Evolutionary conservation across 345 rosid species (phyloP).

Genomic region (Hibiscus tridactylites): DNA sequence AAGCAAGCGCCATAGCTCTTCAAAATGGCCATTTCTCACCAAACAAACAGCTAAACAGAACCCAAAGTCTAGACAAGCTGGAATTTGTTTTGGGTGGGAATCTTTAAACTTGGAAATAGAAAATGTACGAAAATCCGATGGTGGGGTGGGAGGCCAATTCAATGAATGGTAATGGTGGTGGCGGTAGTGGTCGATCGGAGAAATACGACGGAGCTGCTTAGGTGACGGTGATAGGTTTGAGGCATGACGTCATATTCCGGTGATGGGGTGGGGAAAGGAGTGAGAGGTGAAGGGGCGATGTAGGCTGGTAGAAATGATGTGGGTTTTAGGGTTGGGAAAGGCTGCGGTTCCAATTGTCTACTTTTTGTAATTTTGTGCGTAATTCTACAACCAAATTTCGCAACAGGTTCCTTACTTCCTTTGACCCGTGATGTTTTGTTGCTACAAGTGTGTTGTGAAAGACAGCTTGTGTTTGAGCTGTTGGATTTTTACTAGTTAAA

Average conservation of each 20-base stretch:
- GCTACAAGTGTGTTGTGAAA: too few species aligned
- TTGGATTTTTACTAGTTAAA: too few species aligned
- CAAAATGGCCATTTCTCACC: slow-evolving; percentile 31
- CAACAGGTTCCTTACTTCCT: too few species aligned
- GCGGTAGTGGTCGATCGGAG: slow-evolving; percentile 7
- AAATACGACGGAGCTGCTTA: background rate
- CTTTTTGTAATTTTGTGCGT: background rate
- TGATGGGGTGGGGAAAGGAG: background rate
- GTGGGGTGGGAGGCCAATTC: background rate
- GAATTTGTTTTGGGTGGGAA: background rate
- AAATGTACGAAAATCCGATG: background rate
- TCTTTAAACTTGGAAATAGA: background rate
- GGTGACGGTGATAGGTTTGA: background rate
- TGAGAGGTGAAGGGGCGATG: background rate
- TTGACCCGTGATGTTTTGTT: too few species aligned
- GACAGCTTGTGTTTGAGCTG: too few species aligned
- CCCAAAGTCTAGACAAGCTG: background rate
- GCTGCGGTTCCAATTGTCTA: background rate
- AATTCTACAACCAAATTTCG: background rate
- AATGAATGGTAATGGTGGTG: slow-evolving; percentile 14
- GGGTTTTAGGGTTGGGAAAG: slow-evolving; percentile 11
- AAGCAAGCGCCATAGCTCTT: slow-evolving; percentile 31
- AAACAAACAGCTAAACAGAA: background rate
- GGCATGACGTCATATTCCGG: slow-evolving; percentile 9
- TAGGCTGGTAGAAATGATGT: background rate